Conservation (phyloP, 2,329 filamentous ascomycete genomes). For the Talaromyces sp. region DNA sequence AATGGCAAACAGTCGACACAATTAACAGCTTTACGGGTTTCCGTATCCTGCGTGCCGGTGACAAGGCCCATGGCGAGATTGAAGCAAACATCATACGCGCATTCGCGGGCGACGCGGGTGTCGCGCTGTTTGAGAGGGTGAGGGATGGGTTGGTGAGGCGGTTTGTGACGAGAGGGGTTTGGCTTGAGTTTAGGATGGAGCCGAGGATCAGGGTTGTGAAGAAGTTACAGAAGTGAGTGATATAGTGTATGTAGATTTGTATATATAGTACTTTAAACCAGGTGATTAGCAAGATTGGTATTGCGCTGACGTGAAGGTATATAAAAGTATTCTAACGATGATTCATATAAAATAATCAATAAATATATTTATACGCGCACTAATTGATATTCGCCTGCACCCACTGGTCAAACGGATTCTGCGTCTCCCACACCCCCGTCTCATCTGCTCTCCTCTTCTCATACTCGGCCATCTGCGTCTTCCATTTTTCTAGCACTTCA, state of each 20-base stretch:
- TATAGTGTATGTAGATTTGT: background rate
- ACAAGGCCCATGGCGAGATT: constrained; percentile 16
- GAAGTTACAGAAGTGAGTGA: constrained; percentile 15
- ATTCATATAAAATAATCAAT: background rate
- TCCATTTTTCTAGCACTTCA: constrained; percentile 63
- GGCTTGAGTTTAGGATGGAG: constrained; percentile 49
- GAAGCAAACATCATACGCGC: constrained; percentile 31
- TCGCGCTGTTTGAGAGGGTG: constrained; percentile 21
- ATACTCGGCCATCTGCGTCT: constrained; percentile 55
- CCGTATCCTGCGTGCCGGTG: constrained; percentile 40
- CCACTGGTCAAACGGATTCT: constrained; percentile 32
- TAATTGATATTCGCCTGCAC: background rate
- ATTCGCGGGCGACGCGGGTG: constrained; percentile 27
- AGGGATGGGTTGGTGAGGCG: constrained; percentile 19
- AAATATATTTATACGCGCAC: background rate
- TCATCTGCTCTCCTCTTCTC: constrained; percentile 32
- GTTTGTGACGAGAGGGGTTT: constrained; percentile 44
- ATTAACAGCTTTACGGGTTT: constrained; percentile 49
- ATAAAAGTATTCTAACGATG: background rate
- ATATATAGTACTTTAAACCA: background rate
- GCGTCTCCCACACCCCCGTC: constrained; percentile 34
- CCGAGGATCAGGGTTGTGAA: constrained; percentile 49
- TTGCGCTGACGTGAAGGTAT: background rate
- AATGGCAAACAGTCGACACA: constrained; percentile 48
- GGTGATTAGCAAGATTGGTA: background rate